Evolutionary conservation across 2,329 filamentous ascomycete species (phyloP), one percentile per base, ranked within the genome.

Genomic region (Aspergillus sp.): DNA sequence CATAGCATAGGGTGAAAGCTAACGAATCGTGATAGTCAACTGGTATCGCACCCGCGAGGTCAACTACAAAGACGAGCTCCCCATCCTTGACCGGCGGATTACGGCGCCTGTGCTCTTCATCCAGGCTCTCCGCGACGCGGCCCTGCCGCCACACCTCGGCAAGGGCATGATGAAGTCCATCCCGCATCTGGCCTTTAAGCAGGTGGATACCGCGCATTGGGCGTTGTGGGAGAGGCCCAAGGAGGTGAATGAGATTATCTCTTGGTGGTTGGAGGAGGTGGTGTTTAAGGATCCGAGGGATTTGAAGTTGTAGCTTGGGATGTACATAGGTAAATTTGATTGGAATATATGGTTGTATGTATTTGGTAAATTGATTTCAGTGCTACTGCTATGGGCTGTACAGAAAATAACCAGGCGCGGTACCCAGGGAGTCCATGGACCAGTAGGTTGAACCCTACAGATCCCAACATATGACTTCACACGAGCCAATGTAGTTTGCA

Each of bases 171-270:
- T 85, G 17, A 76, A 78, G 58, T 74, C 76, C 56, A 83, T 93
- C 54, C 80, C 82, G 2, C 79, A 83, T 44, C 71, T 95, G 64
- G 87, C 82, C 7, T 78, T 80, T 54, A 79, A 74, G 8, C 82
- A 88, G 67, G 86, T 96, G 50, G 72, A 85, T 33, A 80, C 87
- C 0, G 77, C 80, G 16, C 94, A 97, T 72, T 97, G 93, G 93
- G 89, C 87, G 43, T 73, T 95, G 66, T 86, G 84, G 77, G 83
- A 96, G 76, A 82, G 82, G 57, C 80, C 87, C 0, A 81, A 79
- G 19, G 82, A 87, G 61, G 82, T 90, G 3, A 96, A 96, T 70
- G 69, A 66, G 46, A 75, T 85, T 54, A 78, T 96, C 60, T 78
- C 75, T 51, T 77, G 80, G 52, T 96, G 91, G 82, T 60, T 95